A percentile compares a stretch with the other conserved stretches of the same genome.
These are phyloP conservation scores for Wickerhamiella occidentalis DNA, from an alignment of 805 yeast genomes.

Conservation along the genomic window DNA sequence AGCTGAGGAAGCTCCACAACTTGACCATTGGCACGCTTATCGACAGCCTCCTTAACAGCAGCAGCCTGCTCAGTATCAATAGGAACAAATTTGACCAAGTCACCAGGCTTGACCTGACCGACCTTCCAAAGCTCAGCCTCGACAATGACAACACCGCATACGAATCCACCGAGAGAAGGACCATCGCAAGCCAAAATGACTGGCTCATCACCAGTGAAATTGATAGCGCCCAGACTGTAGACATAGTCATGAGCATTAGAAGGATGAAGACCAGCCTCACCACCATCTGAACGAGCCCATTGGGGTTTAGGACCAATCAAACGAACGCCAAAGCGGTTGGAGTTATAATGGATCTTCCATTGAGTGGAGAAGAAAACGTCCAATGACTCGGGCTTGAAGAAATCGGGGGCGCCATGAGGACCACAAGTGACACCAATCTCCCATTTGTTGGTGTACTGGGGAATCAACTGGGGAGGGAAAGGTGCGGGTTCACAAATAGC, in stretches of 20 bases:
- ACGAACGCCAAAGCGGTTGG: slow-evolving; percentile 93
- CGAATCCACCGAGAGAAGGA: slow-evolving; percentile 95
- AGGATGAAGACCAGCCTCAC: slow-evolving; percentile 96
- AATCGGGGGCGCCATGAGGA: slow-evolving; percentile 96
- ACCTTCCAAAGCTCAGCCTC: slow-evolving; percentile 98
- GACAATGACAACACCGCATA: slow-evolving; percentile 89
- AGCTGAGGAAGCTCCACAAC: slow-evolving; percentile 20
- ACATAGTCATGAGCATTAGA: slow-evolving; percentile 98
- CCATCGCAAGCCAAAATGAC: slow-evolving; percentile 96
- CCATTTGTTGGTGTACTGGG: slow-evolving; percentile 53
- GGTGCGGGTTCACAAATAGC: slow-evolving; percentile 54
- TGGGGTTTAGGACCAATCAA: slow-evolving; percentile 89
- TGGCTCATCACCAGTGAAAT: slow-evolving; percentile 98
- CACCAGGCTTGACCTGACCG: slow-evolving; percentile 97
- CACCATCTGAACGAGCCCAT: slow-evolving; percentile 96
- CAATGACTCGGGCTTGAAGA: slow-evolving; percentile 66
- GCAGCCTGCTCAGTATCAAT: slow-evolving; percentile 58
- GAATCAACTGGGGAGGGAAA: slow-evolving; percentile 45
- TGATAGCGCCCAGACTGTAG: slow-evolving; percentile 90
- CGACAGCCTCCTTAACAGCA: slow-evolving; percentile 48
- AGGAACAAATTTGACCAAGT: slow-evolving; percentile 67
- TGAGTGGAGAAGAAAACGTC: slow-evolving; percentile 58
- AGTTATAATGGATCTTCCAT: slow-evolving; percentile 96
- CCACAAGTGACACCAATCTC: slow-evolving; percentile 88
- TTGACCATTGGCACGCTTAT: slow-evolving; percentile 29